Evolutionary conservation across 208 protist genomes (phyloP).

Genomic region (Leishmania mexicana): DNA sequence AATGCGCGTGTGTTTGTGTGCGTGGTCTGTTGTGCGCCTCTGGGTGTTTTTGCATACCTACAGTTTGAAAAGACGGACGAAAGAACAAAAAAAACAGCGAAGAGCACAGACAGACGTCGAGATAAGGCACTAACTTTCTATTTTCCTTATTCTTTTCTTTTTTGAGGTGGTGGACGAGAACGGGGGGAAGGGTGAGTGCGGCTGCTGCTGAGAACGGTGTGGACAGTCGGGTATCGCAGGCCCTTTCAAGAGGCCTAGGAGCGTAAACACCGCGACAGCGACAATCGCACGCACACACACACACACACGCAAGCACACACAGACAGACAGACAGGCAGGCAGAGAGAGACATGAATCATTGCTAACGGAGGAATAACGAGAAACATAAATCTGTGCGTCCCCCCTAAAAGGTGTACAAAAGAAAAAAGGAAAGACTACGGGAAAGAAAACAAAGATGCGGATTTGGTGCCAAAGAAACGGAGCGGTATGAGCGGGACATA

Average conservation of each 20-base stretch:
- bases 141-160: conserved; percentile 15
- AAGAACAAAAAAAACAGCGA: conserved; percentile 27
- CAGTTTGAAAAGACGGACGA: not conserved
- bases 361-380: conserved; percentile 29
- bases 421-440: not conserved
- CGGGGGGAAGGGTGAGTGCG: not conserved
- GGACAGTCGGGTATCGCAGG: not conserved
- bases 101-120: not conserved
- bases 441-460: conserved; percentile 3
- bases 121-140: conserved; percentile 10
- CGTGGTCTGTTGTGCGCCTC: not conserved
- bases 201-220: not conserved
- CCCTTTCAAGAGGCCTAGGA: not conserved
- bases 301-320: not conserved
- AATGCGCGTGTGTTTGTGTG: not conserved
- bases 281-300: not conserved
- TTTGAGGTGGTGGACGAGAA: conserved; percentile 1
- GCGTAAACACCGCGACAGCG: not conserved
- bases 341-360: conserved; percentile 16
- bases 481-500: not conserved
- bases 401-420: not conserved
- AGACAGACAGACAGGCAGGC: not conserved
- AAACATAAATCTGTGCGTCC: not conserved
- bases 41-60: conserved; percentile 11
- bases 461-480: not conserved